phyloP scores from a whole-genome alignment of 1,284 basidiomycete species.

The Rhodotorula sp. region DNA sequence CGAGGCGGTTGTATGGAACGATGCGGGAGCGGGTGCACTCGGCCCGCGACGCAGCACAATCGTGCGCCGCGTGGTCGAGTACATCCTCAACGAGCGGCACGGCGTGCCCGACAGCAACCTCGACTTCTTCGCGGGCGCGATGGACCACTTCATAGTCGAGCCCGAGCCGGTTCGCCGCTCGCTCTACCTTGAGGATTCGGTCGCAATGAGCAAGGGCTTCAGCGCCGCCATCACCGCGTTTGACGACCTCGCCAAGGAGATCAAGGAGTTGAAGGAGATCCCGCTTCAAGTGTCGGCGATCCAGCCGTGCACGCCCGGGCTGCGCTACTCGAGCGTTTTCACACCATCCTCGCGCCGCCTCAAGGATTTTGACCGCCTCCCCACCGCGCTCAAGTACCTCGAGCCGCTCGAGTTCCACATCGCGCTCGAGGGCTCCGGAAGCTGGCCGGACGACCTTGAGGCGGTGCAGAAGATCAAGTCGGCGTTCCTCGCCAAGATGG shows the following conservation, averaged over 20 bases:
- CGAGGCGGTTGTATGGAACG: slow-evolving; percentile 89
- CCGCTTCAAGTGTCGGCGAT: slow-evolving; percentile 80
- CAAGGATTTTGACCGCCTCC: slow-evolving; percentile 48
- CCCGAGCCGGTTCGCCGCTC: slow-evolving; percentile 43
- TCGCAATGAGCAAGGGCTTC: slow-evolving; percentile 57
- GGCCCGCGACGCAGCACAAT: slow-evolving; percentile 66
- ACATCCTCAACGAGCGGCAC: slow-evolving; percentile 77
- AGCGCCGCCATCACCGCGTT: slow-evolving; percentile 76
- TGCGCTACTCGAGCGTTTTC: slow-evolving; percentile 84
- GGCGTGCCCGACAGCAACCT: slow-evolving; percentile 60
- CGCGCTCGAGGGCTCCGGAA: slow-evolving; percentile 85
- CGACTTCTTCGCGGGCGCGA: slow-evolving; percentile 59
- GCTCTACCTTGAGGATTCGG: slow-evolving; percentile 51
- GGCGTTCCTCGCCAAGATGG: slow-evolving; percentile 66
- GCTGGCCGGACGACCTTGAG: slow-evolving; percentile 92
- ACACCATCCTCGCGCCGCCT: slow-evolving; percentile 60
- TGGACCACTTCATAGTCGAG: slow-evolving; percentile 66
- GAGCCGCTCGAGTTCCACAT: slow-evolving; percentile 72
- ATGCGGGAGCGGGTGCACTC: slow-evolving; percentile 60
- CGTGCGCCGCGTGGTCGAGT: slow-evolving; percentile 70
- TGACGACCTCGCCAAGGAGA: slow-evolving; percentile 71
- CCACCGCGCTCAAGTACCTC: slow-evolving; percentile 61
- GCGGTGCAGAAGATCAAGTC: slow-evolving; percentile 95
- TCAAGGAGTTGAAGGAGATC: slow-evolving; percentile 72
- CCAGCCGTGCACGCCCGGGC: slow-evolving; percentile 68